phyloP scores from a whole-genome alignment of 2,329 filamentous ascomycete species.

The Neonectria magnoliae region DNA sequence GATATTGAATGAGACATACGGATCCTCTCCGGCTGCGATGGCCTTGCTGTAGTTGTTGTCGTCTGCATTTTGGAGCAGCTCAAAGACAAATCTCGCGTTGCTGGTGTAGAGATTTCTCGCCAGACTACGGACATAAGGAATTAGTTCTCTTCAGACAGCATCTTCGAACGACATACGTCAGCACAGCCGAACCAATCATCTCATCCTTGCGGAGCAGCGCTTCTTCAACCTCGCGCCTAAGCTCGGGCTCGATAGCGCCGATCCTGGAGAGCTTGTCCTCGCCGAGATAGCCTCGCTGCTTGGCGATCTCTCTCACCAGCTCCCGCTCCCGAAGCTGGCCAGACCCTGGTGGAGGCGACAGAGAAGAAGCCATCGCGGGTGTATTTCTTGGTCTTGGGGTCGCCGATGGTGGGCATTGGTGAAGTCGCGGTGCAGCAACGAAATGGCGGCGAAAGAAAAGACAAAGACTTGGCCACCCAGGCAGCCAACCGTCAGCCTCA shows the following conservation, averaged over 20 bases:
- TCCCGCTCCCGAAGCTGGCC: conserved; percentile 20
- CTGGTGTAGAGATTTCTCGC: conserved; percentile 55
- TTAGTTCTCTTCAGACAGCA: neutral
- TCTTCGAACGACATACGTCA: conserved; percentile 30
- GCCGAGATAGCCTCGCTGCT: conserved; percentile 34
- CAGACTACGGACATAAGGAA: conserved; percentile 42
- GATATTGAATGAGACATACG: conserved; percentile 50
- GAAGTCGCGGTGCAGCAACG: neutral
- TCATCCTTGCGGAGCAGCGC: conserved; percentile 37
- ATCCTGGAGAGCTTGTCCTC: conserved; percentile 33
- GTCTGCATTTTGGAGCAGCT: conserved; percentile 65
- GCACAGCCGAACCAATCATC: conserved; percentile 37
- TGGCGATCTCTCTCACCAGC: conserved; percentile 36
- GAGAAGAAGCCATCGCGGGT: neutral
- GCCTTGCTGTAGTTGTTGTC: conserved; percentile 55
- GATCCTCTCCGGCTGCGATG: conserved; percentile 26
- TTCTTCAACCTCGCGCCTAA: conserved; percentile 33
- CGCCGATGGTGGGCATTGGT: neutral
- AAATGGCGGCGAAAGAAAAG: neutral
- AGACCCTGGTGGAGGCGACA: neutral
- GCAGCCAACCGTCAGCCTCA: neutral
- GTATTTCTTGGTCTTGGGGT: neutral
- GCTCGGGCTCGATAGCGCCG: conserved; percentile 28
- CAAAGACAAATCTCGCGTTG: conserved; percentile 60
- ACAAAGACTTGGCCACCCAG: neutral